phyloP scores from a whole-genome alignment of 257 asterid genomes.

The Petrea volubilis region DNA sequence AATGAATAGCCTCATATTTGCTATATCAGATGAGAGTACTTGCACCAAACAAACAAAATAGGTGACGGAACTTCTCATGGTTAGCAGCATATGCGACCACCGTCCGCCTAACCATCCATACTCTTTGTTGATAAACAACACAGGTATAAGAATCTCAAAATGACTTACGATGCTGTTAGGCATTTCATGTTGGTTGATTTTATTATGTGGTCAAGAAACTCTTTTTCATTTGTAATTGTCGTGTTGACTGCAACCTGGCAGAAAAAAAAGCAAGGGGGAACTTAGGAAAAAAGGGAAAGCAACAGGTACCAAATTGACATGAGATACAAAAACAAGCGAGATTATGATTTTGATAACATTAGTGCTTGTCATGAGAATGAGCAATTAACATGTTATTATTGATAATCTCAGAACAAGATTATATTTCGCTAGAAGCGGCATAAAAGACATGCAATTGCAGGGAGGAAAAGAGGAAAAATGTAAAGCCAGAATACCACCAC shows the following conservation, averaged over 20 bases:
- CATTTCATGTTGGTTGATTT: slow-evolving; percentile 97
- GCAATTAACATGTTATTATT: not conserved
- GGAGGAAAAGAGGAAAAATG: not conserved
- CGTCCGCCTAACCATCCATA: not conserved
- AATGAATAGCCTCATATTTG: not conserved
- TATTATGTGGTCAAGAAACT: slow-evolving; percentile 89
- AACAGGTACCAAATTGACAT: slow-evolving; percentile 1
- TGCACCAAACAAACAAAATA: not conserved
- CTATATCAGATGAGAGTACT: not conserved
- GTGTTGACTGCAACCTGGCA: slow-evolving; percentile 97
- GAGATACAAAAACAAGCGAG: not conserved
- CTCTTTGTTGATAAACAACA: not conserved
- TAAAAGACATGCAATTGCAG: slow-evolving; percentile 5
- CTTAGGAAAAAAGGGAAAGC: not conserved
- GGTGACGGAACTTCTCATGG: not conserved
- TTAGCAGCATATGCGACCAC: slow-evolving; percentile 2
- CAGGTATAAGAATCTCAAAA: not conserved
- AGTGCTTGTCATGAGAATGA: slow-evolving; percentile 2
- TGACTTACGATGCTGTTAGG: slow-evolving; percentile 84
- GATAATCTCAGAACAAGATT: not conserved
- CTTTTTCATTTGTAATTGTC: slow-evolving; percentile 80
- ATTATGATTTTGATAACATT: not conserved
- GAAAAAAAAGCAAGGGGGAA: slow-evolving; percentile 3
- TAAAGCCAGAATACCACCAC: not conserved
- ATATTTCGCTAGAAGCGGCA: not conserved